Conservation (phyloP, 371 early-diverging fungal species). For the Haplosporangium sp. region DNA sequence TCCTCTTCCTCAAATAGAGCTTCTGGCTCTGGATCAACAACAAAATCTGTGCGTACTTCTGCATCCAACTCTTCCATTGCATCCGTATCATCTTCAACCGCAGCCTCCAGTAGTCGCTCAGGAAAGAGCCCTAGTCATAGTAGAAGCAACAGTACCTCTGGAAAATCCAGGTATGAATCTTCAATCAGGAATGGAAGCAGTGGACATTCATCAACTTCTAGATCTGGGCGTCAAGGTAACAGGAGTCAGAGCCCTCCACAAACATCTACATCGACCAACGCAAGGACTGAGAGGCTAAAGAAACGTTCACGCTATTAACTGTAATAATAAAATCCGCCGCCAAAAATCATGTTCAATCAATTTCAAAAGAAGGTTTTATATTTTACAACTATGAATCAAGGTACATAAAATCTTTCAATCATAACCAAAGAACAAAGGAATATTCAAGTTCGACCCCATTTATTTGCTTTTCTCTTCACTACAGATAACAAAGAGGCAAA, state of each 20-base stretch:
- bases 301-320: slow-evolving; percentile 40
- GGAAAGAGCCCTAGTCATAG: slow-evolving; percentile 5
- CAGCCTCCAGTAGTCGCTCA: background rate
- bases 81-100: slow-evolving; percentile 9
- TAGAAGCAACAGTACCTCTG: background rate
- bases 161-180: slow-evolving; percentile 10
- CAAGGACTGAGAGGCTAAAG: slow-evolving; percentile 26
- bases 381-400: too few species aligned
- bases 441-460: slow-evolving; percentile 33
- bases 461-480: slow-evolving; percentile 11
- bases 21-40: background rate
- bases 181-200: background rate
- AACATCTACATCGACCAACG: slow-evolving; percentile 4
- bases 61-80: background rate
- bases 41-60: background rate
- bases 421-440: background rate
- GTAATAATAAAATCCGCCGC: background rate
- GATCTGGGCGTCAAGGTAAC: slow-evolving; percentile 18
- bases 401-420: background rate
- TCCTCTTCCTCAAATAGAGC: background rate
- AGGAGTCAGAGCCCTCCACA: slow-evolving; percentile 29
- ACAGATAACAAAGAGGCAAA: background rate
- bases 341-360: too few species aligned
- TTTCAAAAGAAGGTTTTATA: too few species aligned
- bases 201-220: slow-evolving; percentile 7